Evolutionary conservation across 768 basidiomycete species (phyloP).

Genomic region (Trametes coccinea): DNA sequence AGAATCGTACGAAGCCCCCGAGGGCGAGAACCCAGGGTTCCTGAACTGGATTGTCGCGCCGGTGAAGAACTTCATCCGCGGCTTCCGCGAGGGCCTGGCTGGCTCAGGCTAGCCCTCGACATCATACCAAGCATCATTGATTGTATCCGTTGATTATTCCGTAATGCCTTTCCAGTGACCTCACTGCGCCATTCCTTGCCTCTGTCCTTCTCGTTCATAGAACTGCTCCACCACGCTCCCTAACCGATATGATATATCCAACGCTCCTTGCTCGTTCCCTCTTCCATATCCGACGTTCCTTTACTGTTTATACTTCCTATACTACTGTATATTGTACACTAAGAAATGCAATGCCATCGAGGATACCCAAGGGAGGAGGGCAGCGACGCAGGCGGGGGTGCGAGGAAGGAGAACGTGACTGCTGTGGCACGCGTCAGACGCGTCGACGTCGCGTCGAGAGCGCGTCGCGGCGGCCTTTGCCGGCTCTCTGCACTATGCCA

Average conservation of each 20-base stretch:
- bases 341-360: background rate
- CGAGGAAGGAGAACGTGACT: background rate
- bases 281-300: background rate
- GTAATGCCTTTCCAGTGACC: background rate
- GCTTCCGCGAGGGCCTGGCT: constrained; percentile 53
- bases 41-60: constrained; percentile 65
- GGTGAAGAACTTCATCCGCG: constrained; percentile 63
- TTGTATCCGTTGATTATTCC: background rate
- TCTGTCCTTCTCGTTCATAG: background rate
- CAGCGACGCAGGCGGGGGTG: background rate
- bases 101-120: constrained; percentile 1
- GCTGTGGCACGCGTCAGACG: constrained; percentile 6
- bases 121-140: background rate
- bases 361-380: constrained; percentile 1
- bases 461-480: constrained; percentile 17
- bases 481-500: background rate
- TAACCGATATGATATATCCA: background rate
- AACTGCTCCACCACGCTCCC: background rate
- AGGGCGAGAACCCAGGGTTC: constrained; percentile 46
- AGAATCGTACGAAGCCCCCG: constrained; percentile 45
- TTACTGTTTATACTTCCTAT: background rate
- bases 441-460: constrained; percentile 17
- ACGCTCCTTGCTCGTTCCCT: background rate
- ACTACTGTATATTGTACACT: constrained; percentile 2
- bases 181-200: background rate